phyloP scores from a whole-genome alignment of 108 stramenopile species.

The Cyclotella baltica region DNA sequence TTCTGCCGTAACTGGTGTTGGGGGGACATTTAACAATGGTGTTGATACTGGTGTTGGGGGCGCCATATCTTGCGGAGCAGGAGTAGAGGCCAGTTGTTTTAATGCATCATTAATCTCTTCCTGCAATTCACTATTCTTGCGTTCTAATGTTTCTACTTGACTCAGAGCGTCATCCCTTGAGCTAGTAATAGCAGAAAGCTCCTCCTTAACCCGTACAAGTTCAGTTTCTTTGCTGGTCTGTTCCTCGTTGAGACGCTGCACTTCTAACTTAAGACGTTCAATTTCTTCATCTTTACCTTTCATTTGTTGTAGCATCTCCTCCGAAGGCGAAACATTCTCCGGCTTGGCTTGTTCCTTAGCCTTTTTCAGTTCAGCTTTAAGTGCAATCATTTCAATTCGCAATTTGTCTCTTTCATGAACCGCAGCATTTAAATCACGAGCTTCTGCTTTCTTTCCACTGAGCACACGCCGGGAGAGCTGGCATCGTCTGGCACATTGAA shows the following conservation, averaged over 20 bases:
- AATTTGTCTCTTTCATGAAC: constrained; percentile 35
- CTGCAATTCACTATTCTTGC: background rate
- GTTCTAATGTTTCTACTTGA: background rate
- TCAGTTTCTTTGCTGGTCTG: background rate
- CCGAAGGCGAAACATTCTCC: background rate
- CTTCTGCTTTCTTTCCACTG: constrained; percentile 16
- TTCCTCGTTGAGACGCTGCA: background rate
- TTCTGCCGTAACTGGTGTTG: background rate
- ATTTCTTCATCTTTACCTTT: background rate
- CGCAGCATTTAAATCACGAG: constrained; percentile 30
- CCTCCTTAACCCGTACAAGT: background rate
- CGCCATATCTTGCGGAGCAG: too few relatives aligned
- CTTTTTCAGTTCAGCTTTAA: constrained; percentile 17
- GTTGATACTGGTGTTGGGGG: background rate
- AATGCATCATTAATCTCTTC: too few relatives aligned
- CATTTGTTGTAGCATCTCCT: background rate
- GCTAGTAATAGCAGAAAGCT: background rate
- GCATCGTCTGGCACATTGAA: constrained; percentile 40
- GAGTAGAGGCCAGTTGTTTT: too few relatives aligned
- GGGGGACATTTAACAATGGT: background rate
- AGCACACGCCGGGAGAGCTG: constrained; percentile 6
- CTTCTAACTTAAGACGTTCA: background rate
- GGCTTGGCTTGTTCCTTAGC: constrained; percentile 11
- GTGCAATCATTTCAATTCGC: constrained; percentile 16
- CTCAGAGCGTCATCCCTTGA: background rate